Evolutionary conservation across 2,329 filamentous ascomycete species (phyloP).

Genomic region (Fusarium heterosporum): DNA sequence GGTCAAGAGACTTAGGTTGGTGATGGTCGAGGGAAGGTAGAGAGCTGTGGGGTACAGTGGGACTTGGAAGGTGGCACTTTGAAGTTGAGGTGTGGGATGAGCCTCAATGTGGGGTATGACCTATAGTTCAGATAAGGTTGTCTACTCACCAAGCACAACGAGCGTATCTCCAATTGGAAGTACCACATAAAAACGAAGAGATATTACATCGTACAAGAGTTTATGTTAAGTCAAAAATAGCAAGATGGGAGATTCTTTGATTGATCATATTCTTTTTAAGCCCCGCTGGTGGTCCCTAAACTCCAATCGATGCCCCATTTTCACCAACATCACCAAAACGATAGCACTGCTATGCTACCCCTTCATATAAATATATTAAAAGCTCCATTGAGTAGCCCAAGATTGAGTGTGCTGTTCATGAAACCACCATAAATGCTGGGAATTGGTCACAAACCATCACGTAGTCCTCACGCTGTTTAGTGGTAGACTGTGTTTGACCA

Average conservation of each 20-base stretch:
- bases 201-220: not conserved
- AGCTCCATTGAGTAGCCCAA: constrained; percentile 8
- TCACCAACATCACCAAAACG: not conserved
- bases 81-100: constrained; percentile 35
- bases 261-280: constrained; percentile 7
- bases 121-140: not conserved
- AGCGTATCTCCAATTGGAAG: constrained; percentile 1
- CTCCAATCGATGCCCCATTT: not conserved
- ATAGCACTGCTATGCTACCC: not conserved
- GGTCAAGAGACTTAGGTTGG: constrained; percentile 9
- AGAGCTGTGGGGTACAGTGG: constrained; percentile 36
- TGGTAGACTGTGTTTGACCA: not conserved
- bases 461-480: not conserved
- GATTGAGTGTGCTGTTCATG: constrained; percentile 19
- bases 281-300: not conserved
- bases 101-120: constrained; percentile 43
- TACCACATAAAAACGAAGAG: not conserved
- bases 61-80: constrained; percentile 38
- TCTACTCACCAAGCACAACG: constrained; percentile 22
- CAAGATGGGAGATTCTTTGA: constrained; percentile 3
- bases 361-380: constrained; percentile 26
- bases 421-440: constrained; percentile 6
- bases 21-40: constrained; percentile 17
- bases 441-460: too few relatives aligned
- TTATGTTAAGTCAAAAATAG: not conserved